A percentile compares a stretch with the other conserved stretches of the same genome.
Evolutionary conservation across 768 basidiomycete species (phyloP).

Genomic region (Pulveroboletus sp.): DNA sequence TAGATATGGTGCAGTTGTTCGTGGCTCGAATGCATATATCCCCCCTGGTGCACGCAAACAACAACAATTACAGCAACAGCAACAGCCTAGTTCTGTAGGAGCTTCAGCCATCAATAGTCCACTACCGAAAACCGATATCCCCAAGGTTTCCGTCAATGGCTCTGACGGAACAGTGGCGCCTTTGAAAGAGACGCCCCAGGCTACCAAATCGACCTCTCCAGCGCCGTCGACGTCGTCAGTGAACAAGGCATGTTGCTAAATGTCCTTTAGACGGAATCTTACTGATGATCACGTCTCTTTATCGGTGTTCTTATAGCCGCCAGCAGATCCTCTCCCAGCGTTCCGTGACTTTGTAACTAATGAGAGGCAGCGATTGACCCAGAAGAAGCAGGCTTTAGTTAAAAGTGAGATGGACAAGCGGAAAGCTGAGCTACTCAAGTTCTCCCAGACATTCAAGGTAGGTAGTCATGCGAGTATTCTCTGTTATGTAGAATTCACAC

Average conservation of each 20-base stretch:
- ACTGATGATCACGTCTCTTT: conserved; percentile 1
- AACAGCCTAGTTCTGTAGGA: conserved; percentile 19
- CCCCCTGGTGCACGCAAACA: conserved; percentile 84
- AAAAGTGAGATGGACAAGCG: conserved; percentile 95
- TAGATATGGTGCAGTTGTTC: conserved; percentile 91
- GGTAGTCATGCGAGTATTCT: conserved; percentile 11
- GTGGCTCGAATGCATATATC: conserved; percentile 85
- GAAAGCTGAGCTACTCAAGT: conserved; percentile 88
- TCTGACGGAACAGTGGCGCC: conserved; percentile 61
- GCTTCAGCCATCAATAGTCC: conserved; percentile 26
- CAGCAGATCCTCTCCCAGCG: conserved; percentile 72
- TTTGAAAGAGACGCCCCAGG: conserved; percentile 40
- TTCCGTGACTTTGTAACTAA: conserved; percentile 92
- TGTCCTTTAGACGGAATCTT: neutral
- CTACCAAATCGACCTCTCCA: conserved; percentile 62
- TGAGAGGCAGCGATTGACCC: conserved; percentile 85
- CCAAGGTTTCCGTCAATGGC: conserved; percentile 72
- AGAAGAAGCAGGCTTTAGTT: conserved; percentile 83
- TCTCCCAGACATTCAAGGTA: conserved; percentile 93
- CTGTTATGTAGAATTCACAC: neutral
- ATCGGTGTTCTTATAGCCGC: conserved; percentile 39
- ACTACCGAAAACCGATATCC: conserved; percentile 44
- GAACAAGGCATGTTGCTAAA: conserved; percentile 45
- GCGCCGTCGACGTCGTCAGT: conserved; percentile 42
- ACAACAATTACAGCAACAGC: conserved; percentile 25